phyloP scores from a whole-genome alignment of 371 early-diverging fungal genomes.

The Rhizopus delemar region DNA sequence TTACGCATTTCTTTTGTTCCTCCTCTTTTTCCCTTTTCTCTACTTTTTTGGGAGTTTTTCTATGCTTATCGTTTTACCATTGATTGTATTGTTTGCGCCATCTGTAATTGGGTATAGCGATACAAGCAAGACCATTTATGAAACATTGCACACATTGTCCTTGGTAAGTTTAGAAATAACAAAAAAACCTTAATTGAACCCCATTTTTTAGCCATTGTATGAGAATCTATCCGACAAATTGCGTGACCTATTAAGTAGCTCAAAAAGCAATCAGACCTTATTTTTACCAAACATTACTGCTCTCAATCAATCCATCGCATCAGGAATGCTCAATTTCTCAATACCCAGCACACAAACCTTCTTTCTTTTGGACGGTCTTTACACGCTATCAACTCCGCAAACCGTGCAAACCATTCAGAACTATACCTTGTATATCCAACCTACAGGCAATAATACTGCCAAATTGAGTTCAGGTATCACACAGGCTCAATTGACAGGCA shows the following conservation, averaged over 20 bases:
- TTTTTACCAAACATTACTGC: slow-evolving; percentile 20
- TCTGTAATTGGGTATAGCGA: background rate
- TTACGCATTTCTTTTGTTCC: slow-evolving; percentile 3
- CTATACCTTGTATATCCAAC: background rate
- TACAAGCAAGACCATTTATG: slow-evolving; percentile 1
- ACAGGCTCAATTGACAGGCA: background rate
- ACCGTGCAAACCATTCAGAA: background rate
- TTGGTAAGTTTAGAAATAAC: background rate
- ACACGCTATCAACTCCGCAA: background rate
- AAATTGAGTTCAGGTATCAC: slow-evolving; percentile 6
- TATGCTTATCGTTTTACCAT: background rate
- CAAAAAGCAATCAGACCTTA: slow-evolving; percentile 14
- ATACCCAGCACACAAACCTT: background rate
- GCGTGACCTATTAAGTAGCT: slow-evolving; percentile 1
- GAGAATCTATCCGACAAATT: background rate
- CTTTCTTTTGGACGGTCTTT: slow-evolving; percentile 5
- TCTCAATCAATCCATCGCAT: slow-evolving; percentile 10
- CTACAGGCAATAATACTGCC: background rate
- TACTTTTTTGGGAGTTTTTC: background rate
- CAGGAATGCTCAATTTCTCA: slow-evolving; percentile 19
- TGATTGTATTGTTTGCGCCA: background rate
- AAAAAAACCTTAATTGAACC: background rate
- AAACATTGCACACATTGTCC: background rate
- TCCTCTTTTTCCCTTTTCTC: slow-evolving; percentile 3
- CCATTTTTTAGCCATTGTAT: background rate